Percentiles rank a stretch among this genome's conserved stretches.
These are phyloP conservation scores for Rhodotorula mucilaginosa DNA, from an alignment of 1,284 basidiomycete species.

Conservation along the genomic window DNA sequence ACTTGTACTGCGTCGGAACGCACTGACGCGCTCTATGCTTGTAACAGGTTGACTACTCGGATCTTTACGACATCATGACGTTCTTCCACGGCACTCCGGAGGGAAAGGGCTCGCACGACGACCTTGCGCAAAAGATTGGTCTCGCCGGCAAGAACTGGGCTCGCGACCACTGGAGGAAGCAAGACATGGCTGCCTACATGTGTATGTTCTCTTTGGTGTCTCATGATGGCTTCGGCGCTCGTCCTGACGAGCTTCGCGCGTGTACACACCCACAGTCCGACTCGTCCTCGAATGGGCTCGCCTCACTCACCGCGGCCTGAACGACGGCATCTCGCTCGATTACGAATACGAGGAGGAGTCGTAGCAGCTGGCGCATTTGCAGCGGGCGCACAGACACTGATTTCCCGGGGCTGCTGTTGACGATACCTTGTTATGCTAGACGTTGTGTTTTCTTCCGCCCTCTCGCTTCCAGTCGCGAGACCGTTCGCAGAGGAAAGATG, in stretches of 20 bases:
- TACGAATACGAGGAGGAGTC: conserved; percentile 21
- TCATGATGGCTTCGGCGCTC: too few relatives aligned
- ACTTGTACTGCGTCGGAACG: background rate
- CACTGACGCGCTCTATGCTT: background rate
- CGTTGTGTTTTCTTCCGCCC: background rate
- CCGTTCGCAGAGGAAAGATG: background rate
- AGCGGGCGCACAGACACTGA: background rate
- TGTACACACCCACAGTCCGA: conserved; percentile 24
- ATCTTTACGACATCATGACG: conserved; percentile 56
- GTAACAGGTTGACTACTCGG: conserved; percentile 49
- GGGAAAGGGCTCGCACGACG: conserved; percentile 38
- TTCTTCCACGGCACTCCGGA: conserved; percentile 58
- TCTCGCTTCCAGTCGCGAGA: background rate
- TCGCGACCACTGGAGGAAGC: conserved; percentile 37
- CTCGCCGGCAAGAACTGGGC: conserved; percentile 42
- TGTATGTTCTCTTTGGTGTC: conserved; percentile 6
- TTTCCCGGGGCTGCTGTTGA: background rate
- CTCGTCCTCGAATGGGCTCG: conserved; percentile 38
- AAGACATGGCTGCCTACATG: conserved; percentile 40
- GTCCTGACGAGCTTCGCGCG: too few relatives aligned
- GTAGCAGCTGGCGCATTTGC: background rate
- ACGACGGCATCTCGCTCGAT: conserved; percentile 29
- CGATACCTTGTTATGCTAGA: background rate
- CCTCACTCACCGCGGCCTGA: conserved; percentile 33
- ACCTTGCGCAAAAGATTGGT: conserved; percentile 41